Percentiles rank a stretch among this genome's conserved stretches.
phyloP scores from a whole-genome alignment of 306 rosid species.

The Citrullus colocynthis region DNA sequence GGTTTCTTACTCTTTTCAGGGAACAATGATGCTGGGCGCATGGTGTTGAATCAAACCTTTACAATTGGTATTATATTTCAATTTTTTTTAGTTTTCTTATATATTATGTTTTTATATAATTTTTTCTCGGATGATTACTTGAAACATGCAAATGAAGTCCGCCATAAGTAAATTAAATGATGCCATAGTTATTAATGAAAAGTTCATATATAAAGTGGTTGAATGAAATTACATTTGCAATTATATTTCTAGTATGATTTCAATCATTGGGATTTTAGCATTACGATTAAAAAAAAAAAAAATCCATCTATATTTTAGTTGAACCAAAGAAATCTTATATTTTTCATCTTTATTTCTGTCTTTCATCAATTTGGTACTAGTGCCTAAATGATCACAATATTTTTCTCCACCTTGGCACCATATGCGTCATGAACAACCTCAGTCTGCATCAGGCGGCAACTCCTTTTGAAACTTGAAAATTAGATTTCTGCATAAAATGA shows the following conservation, averaged over 20 bases:
- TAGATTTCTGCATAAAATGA: background rate
- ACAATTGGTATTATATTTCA: conserved; percentile 61
- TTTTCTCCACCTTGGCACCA: background rate
- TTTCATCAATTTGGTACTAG: background rate
- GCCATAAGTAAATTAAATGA: background rate
- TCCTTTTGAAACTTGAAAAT: background rate
- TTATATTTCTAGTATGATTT: background rate
- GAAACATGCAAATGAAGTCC: background rate
- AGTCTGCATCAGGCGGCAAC: background rate
- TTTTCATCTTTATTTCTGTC: background rate
- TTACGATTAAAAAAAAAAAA: background rate
- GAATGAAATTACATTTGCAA: background rate
- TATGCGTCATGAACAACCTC: background rate
- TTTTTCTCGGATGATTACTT: background rate
- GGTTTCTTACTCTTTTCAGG: conserved; percentile 34
- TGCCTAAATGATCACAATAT: background rate
- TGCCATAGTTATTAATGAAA: background rate
- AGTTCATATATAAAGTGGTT: background rate
- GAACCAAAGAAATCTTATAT: background rate
- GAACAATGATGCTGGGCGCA: conserved; percentile 70
- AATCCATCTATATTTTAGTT: background rate
- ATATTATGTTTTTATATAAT: background rate
- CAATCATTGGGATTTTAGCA: background rate
- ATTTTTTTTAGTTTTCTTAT: background rate
- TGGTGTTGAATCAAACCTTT: conserved; percentile 83